These are phyloP conservation scores for Irpex sp. DNA, from an alignment of 1,284 basidiomycete species.

Conservation along the genomic window DNA sequence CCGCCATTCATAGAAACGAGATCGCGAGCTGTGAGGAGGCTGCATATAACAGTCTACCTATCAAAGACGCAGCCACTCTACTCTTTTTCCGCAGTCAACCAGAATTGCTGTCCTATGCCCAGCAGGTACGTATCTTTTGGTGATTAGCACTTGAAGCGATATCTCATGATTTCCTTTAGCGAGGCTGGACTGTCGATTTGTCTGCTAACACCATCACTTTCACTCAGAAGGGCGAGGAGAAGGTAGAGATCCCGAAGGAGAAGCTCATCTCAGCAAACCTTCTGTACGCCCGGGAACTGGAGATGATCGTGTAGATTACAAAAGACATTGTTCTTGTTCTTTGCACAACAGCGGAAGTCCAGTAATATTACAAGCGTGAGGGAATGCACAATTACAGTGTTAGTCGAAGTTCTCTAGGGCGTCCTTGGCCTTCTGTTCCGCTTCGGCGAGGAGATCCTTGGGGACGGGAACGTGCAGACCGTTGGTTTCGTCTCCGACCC, in stretches of 20 bases:
- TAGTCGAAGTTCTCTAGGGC: constrained; percentile 92
- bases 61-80: constrained; percentile 90
- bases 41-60: constrained; percentile 88
- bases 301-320: constrained; percentile 83
- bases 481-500: constrained; percentile 92
- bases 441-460: constrained; percentile 86
- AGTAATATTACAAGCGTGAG: constrained; percentile 26
- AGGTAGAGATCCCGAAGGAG: constrained; percentile 85
- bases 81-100: constrained; percentile 88
- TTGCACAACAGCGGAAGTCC: constrained; percentile 18
- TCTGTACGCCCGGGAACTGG: constrained; percentile 85
- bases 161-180: constrained; percentile 47
- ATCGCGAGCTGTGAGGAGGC: constrained; percentile 94
- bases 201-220: constrained; percentile 69
- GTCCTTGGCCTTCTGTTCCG: constrained; percentile 91
- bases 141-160: not conserved
- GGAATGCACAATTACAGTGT: constrained; percentile 28
- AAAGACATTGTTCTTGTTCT: not conserved
- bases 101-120: constrained; percentile 83
- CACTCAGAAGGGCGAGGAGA: constrained; percentile 78
- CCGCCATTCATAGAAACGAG: constrained; percentile 73
- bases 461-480: constrained; percentile 88
- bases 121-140: constrained; percentile 57
- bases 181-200: constrained; percentile 80
- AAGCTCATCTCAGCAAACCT: constrained; percentile 83